phyloP scores from a whole-genome alignment of 1,284 basidiomycete genomes.

The Cutaneotrichosporon sp. region DNA sequence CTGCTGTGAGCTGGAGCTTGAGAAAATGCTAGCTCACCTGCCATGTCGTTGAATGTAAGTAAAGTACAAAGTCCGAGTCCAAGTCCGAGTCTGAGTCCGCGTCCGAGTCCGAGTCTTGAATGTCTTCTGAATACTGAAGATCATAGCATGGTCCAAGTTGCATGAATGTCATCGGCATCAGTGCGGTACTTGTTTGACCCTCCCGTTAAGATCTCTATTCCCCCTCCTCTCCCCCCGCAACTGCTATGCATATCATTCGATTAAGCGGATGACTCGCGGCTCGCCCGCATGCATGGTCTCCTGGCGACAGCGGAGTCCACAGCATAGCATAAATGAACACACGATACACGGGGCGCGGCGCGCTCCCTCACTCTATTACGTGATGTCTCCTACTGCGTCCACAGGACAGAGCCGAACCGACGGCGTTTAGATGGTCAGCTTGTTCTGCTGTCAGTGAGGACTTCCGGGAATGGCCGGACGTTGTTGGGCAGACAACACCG shows the following conservation, averaged over 20 bases:
- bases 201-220: background rate
- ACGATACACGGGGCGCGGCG: background rate
- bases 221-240: too few species aligned
- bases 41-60: background rate
- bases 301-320: background rate
- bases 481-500: too few species aligned
- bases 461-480: too few species aligned
- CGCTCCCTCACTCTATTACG: conserved; percentile 1
- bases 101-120: too few species aligned
- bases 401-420: background rate
- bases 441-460: conserved; percentile 4
- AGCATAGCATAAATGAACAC: conserved; percentile 4
- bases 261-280: too few species aligned
- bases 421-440: background rate
- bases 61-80: background rate
- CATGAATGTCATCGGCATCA: conserved; percentile 3
- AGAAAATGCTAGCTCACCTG: background rate
- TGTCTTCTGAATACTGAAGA: too few species aligned
- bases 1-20: conserved; percentile 16
- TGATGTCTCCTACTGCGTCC: background rate
- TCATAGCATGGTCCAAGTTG: too few species aligned
- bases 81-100: background rate
- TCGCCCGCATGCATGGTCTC: too few species aligned
- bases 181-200: background rate
- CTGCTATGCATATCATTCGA: too few species aligned